Evolutionary conservation across 208 protist genomes (phyloP), one percentile per base, ranked within the genome.

Genomic region (Leptomonas seymouri): DNA sequence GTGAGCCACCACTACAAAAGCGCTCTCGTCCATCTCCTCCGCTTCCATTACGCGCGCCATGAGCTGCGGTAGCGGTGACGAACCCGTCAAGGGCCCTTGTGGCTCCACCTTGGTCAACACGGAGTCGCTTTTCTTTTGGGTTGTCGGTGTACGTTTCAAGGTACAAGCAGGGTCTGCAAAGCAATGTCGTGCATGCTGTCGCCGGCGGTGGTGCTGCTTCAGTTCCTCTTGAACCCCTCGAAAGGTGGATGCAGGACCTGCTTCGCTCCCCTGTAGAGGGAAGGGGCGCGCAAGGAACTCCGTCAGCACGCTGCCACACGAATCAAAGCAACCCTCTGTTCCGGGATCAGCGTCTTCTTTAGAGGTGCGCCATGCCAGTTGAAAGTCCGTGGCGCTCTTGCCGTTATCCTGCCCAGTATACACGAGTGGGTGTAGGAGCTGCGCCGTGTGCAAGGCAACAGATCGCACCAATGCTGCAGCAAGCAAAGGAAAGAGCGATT

Each of bases 401-500:
- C 44, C 20, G 12, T n/a, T 48, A 2, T 16, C 34, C 9, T 3
- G 7, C 9, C 34, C 34, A 9, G 34, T 39, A 39, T 3, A 39
- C 34, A 39, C 9, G 27, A 50, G 18, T n/a, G 56, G 41, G 3
- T 49, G 56, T 20, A 74, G 53, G 11, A 74, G 48, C 9, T 45
- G 58, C 27, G 69, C 69, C 30, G 69, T 55, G 31, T 62, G 54
- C 50, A 74, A 36, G 8, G 69, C 60, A 5, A 59, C 57, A 2
- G 42, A 39, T n/a, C 69, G 69, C 18, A 74, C 46, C n/a, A 74
- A 23, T n/a, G 44, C 53, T 11, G 60, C 69, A 7, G 54, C 46
- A 16, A 74, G 15, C 12, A 41, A 2, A 9, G 44, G 31, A 28
- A 62, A 74, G 21, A 67, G 6, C 3, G 12, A 48, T 5, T 5